Conservation (phyloP, 257 asterid genomes). For the Coffea canephora region DNA sequence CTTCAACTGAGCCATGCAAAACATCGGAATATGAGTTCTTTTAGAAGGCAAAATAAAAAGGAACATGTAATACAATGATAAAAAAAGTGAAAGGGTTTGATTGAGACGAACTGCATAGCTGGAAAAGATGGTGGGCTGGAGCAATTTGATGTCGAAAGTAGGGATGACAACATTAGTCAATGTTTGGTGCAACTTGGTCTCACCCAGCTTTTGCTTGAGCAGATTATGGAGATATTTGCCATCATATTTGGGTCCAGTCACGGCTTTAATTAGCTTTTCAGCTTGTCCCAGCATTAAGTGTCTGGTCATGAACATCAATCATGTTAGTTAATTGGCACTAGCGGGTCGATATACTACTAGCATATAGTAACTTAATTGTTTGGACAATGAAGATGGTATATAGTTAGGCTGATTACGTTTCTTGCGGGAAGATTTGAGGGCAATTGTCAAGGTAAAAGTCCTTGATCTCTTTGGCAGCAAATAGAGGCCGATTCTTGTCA, state of each 20-base stretch:
- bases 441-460: conserved; percentile 55
- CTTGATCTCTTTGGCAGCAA: conserved; percentile 53
- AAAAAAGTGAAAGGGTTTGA: neutral
- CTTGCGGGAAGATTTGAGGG: conserved; percentile 63
- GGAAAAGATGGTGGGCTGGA: conserved; percentile 57
- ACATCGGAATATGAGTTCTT: neutral
- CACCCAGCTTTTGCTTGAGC: conserved; percentile 34
- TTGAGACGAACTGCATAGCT: neutral
- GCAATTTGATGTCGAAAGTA: too few relatives aligned
- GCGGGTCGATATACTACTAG: too few relatives aligned
- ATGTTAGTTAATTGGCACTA: neutral
- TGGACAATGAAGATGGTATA: neutral
- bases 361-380: neutral
- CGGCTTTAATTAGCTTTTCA: conserved; percentile 23
- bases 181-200: conserved; percentile 24
- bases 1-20: neutral
- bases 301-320: neutral
- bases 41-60: too few relatives aligned
- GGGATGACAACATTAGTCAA: too few relatives aligned
- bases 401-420: conserved; percentile 14
- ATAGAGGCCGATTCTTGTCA: conserved; percentile 47
- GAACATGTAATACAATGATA: neutral
- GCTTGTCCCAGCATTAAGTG: neutral
- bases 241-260: conserved; percentile 47
- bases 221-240: conserved; percentile 50